Evolutionary conservation across 2,329 filamentous ascomycete genomes (phyloP).

Genomic region (Colletotrichum shisoi): DNA sequence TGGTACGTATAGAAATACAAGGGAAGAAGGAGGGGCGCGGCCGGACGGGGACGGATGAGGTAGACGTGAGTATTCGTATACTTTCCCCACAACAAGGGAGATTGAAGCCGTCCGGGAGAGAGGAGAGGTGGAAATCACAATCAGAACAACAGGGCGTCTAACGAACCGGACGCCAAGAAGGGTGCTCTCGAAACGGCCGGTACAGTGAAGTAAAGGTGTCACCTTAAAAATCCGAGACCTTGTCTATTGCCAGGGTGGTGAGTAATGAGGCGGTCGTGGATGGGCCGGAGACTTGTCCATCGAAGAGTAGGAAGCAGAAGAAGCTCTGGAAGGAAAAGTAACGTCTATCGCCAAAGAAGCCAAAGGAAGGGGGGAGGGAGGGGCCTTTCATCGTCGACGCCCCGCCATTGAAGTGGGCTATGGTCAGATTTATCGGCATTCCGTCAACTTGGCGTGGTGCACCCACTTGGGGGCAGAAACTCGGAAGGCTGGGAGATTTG

Average conservation of each 20-base stretch:
- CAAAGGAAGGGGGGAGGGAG: not conserved
- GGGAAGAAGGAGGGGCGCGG: not conserved
- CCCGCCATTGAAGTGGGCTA: not conserved
- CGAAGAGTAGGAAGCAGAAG: slow-evolving; percentile 6
- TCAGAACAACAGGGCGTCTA: not conserved
- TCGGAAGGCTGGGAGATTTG: slow-evolving; percentile 1
- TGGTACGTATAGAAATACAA: not conserved
- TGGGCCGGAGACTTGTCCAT: slow-evolving; percentile 2
- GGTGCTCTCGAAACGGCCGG: slow-evolving; percentile 11
- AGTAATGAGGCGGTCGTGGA: slow-evolving; percentile 9
- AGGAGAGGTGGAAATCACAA: slow-evolving; percentile 10
- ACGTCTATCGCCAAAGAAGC: not conserved
- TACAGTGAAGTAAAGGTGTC: not conserved
- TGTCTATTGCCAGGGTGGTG: slow-evolving; percentile 18
- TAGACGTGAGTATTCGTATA: slow-evolving; percentile 4
- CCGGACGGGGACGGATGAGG: not conserved
- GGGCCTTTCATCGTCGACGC: not conserved
- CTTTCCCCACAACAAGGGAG: slow-evolving; percentile 17
- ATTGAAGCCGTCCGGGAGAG: slow-evolving; percentile 23
- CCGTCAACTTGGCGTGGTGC: not conserved
- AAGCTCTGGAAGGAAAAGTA: slow-evolving; percentile 11
- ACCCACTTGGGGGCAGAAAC: not conserved
- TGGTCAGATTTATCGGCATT: not conserved
- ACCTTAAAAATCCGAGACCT: not conserved
- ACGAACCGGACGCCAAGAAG: slow-evolving; percentile 7